Evolutionary conservation across 306 rosid species (phyloP), one percentile per base, ranked within the genome.

Genomic region (Inga leiocalycina): DNA sequence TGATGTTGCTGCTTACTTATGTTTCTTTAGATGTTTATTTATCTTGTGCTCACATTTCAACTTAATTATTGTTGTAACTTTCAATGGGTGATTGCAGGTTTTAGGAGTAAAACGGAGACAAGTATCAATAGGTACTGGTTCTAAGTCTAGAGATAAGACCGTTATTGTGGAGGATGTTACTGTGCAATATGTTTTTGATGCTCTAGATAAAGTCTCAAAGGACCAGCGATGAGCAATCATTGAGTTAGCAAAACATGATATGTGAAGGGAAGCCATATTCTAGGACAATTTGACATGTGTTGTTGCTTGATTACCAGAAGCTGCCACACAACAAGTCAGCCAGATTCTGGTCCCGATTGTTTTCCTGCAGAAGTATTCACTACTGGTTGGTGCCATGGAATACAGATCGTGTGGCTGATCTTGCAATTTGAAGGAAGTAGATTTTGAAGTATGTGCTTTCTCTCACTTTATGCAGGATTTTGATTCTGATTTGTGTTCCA

Each of bases 141-240:
- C 98, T 65, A 95, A 95, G 88, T 95, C 98, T 56, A 90, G 98
- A 83, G 98, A 92, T 77, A 95, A 95, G 88, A 91, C 86, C 13
- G 95, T 95, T 10, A 86, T 93, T 46, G 98, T 91, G 74, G 98
- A 95, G 86, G 97, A 92, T 68, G 91, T 89, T 65, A 89, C 91
- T 57, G 86, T 88, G 73, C 89, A 92, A 86, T 80, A 73, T 80
- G 96, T 96, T 80, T 93, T 89, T 80, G 88, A 89, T 52, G 87
- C 94, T 44, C 66, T 96, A 85, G 93, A 89, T 70, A 92, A 88
- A 83, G 92, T 84, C 87, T 87, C 91, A n/a, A 94, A 92, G 81
- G 62, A 86, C 78, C 71, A 81, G 75, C 51, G 70, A 49, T 75
- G 77, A 81, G 37, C 30, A 61, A 78, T 34, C 80, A 57, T 82